Conservation (phyloP, 371 early-diverging fungal genomes). For the Cokeromyces recurvatus region DNA sequence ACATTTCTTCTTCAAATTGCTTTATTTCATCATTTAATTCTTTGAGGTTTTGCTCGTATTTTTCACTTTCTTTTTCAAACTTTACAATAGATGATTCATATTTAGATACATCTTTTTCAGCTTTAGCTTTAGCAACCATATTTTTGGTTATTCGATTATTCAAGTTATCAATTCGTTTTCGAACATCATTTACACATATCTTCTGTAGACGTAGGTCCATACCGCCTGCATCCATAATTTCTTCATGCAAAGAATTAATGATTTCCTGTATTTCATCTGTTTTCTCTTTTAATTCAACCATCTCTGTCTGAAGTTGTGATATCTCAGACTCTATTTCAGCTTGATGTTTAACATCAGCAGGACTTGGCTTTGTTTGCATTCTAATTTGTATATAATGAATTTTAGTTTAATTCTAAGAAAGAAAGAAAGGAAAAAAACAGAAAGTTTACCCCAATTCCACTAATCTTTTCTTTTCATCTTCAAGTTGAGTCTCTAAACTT, state of each 20-base stretch:
- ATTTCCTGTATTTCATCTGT: slow-evolving; percentile 54
- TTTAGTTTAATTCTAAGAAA: too few species aligned
- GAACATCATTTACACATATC: slow-evolving; percentile 76
- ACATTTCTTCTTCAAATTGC: slow-evolving; percentile 38
- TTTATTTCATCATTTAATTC: slow-evolving; percentile 54
- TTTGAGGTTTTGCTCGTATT: slow-evolving; percentile 56
- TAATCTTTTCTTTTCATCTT: slow-evolving; percentile 55
- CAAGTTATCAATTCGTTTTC: slow-evolving; percentile 66
- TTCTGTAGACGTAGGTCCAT: slow-evolving; percentile 82
- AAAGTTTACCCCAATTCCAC: slow-evolving; percentile 45
- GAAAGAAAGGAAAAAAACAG: too few species aligned
- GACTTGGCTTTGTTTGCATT: slow-evolving; percentile 38
- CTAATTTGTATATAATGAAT: slow-evolving; percentile 11
- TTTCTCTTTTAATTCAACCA: slow-evolving; percentile 35
- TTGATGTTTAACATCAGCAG: slow-evolving; percentile 42
- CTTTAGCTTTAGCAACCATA: slow-evolving; percentile 65
- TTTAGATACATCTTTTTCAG: slow-evolving; percentile 72
- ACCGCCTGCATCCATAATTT: slow-evolving; percentile 90
- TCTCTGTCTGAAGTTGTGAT: slow-evolving; percentile 34
- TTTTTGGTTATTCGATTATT: slow-evolving; percentile 63
- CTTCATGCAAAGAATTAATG: slow-evolving; percentile 74
- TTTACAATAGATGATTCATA: slow-evolving; percentile 59
- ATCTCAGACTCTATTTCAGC: slow-evolving; percentile 38
- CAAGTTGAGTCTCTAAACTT: slow-evolving; percentile 58
- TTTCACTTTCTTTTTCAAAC: slow-evolving; percentile 62